Evolutionary conservation across 2,329 filamentous ascomycete genomes (phyloP).

Genomic region (Claviceps lovelessii): DNA sequence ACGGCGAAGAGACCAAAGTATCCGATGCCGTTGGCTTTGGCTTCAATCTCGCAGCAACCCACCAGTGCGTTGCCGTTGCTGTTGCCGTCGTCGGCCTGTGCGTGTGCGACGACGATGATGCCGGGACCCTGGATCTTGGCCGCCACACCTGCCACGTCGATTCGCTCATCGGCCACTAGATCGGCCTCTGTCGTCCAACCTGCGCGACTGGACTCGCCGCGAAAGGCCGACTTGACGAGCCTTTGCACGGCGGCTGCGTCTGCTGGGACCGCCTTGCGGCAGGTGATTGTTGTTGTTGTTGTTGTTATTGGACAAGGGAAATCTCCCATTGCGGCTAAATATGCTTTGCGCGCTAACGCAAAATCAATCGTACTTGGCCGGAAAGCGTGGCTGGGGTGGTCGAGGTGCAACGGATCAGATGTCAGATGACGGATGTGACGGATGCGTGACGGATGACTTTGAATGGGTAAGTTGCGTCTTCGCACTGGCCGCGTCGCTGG

Average conservation of each 20-base stretch:
- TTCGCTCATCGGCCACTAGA: constrained; percentile 28
- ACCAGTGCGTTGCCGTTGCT: constrained; percentile 16
- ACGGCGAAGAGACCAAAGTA: constrained; percentile 38
- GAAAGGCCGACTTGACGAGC: constrained; percentile 30
- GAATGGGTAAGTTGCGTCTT: too few relatives aligned
- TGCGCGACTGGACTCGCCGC: constrained; percentile 23
- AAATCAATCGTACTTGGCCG: neutral
- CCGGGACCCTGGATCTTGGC: constrained; percentile 27
- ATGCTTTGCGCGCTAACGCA: neutral
- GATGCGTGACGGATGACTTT: neutral
- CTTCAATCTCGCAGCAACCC: constrained; percentile 30
- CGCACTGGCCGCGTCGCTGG: too few relatives aligned
- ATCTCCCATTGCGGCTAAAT: neutral
- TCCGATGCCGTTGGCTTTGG: constrained; percentile 14
- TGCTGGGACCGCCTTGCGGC: constrained; percentile 20
- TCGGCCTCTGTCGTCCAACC: constrained; percentile 36
- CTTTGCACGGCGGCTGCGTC: constrained; percentile 20
- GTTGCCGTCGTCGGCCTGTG: neutral
- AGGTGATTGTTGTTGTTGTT: constrained; percentile 11
- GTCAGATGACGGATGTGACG: too few relatives aligned
- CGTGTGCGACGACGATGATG: constrained; percentile 22
- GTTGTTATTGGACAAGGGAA: neutral
- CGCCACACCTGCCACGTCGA: constrained; percentile 21
- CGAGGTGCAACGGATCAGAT: too few relatives aligned
- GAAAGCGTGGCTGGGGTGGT: neutral